Conservation (phyloP, 768 basidiomycete species). For the Paxillus rubicundulus region DNA sequence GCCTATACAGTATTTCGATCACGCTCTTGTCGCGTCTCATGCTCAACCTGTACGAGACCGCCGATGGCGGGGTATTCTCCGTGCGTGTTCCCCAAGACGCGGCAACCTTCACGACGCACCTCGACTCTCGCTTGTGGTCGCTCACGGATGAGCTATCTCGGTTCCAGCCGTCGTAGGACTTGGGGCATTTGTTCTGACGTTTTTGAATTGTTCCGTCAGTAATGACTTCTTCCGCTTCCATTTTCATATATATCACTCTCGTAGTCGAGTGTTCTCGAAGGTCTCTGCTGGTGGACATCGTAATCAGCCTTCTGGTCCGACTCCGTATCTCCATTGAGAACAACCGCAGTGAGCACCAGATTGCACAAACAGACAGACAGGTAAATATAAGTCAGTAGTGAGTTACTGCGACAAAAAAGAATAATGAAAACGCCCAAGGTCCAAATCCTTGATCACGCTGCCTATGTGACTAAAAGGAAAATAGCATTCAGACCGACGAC, state of each 20-base stretch:
- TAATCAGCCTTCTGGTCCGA: neutral
- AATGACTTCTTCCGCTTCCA: no score
- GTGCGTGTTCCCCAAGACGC: neutral
- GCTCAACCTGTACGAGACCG: constrained; percentile 50
- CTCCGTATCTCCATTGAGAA: neutral
- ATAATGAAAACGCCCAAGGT: neutral
- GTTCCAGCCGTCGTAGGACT: no score
- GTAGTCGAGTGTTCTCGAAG: no score
- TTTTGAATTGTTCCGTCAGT: no score
- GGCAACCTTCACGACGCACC: neutral
- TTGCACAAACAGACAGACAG: neutral
- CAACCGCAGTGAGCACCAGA: neutral
- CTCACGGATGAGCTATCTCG: neutral
- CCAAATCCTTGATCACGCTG: neutral
- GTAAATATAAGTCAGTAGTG: neutral
- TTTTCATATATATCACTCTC: no score
- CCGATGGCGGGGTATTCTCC: constrained; percentile 12
- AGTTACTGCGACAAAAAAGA: neutral
- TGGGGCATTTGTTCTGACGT: no score
- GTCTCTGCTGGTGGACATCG: neutral
- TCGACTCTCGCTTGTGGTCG: neutral
- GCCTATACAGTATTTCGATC: constrained; percentile 40
- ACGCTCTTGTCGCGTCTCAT: constrained; percentile 55
- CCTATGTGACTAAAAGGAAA: neutral
- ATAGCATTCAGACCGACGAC: neutral